phyloP scores from a whole-genome alignment of 164 flowering plant species.

The Umbilicus rupestris region DNA sequence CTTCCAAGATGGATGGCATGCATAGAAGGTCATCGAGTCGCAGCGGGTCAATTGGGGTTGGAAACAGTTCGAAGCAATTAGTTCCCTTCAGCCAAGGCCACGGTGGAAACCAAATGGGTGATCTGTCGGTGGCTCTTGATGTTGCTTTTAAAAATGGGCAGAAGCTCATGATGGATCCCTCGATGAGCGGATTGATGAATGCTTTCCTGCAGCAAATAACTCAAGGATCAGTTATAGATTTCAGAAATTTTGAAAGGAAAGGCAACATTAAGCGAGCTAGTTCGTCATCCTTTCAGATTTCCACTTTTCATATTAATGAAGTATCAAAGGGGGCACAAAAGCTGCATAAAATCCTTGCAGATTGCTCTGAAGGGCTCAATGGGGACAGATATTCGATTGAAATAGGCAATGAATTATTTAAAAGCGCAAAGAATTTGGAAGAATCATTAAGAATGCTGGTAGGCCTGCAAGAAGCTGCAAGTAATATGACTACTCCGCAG shows the following conservation, averaged over 20 bases:
- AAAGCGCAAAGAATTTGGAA: constrained; percentile 77
- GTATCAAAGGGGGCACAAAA: constrained; percentile 71
- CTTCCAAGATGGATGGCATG: constrained; percentile 13
- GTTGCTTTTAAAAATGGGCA: constrained; percentile 56
- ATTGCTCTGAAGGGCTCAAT: constrained; percentile 44
- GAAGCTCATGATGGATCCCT: constrained; percentile 26
- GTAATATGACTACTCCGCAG: constrained; percentile 27
- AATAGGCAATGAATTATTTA: constrained; percentile 60
- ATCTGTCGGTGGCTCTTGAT: constrained; percentile 54
- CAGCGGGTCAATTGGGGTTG: constrained; percentile 16
- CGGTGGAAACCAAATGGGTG: constrained; percentile 31
- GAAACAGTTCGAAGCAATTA: constrained; percentile 39
- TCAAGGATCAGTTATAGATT: constrained; percentile 28
- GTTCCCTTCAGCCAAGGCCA: constrained; percentile 35
- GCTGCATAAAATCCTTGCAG: constrained; percentile 59
- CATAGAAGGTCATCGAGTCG: constrained; percentile 15
- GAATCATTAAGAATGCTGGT: constrained; percentile 68
- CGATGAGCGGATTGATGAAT: constrained; percentile 25
- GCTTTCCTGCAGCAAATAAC: constrained; percentile 31
- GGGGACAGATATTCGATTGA: constrained; percentile 45
- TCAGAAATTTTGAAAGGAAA: constrained; percentile 20
- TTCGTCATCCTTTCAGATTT: no score
- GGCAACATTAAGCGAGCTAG: constrained; percentile 16
- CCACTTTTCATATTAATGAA: constrained; percentile 51
- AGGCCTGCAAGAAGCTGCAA: constrained; percentile 66